Evolutionary conservation across 148 eudicot genomes (phyloP), one percentile per base, ranked within the genome.

Genomic region (Spergularia marina): DNA sequence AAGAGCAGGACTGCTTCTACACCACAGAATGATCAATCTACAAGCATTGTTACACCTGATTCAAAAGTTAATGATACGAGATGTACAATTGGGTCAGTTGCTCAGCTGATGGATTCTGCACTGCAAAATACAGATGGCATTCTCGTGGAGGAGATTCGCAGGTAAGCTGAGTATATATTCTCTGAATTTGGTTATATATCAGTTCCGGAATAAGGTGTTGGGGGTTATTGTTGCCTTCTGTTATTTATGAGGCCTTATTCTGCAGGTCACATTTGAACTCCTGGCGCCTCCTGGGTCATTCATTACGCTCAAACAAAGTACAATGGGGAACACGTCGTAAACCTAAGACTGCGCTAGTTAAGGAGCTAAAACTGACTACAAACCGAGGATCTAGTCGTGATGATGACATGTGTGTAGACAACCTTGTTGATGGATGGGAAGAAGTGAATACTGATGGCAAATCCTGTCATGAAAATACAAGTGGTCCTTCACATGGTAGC

Each of bases 271-370:
- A 89, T 77, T 77, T 90, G 88, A 86, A 80, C 65, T 82, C 89
- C 41, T 94, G 97, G 98, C 86, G 77, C 70, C 14, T 56, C 72
- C 77, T 83, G 83, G 89, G 97, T 54, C 78, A 82, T 68, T 83
- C 85, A 68, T 79, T 86, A 53, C 82, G 80, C 65, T 85, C 90
- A 70, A 86, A 79, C 67, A 90, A 82, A 70, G 85, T 80, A 59
- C 88, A 82, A 30, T 91, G 98, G 97, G 93, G 98, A 65, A 80
- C 84, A 21, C 89, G 97, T 57, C 86, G 65, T 63, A 87, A 77
- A 68, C 97, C 93, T 2, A 94, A 91, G 85, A 84, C 83, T 34
- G 83, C 82, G 64, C 74, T 89, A 44, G 72, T 89, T 70, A 90
- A 89, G 81, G 96, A 90, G 80, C 80, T 94, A 66, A 94, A 91